Percentiles rank a stretch among this genome's conserved stretches.
Conservation (phyloP, 495 filamentous ascomycete species). For the Aspergillus olivimuriae region DNA sequence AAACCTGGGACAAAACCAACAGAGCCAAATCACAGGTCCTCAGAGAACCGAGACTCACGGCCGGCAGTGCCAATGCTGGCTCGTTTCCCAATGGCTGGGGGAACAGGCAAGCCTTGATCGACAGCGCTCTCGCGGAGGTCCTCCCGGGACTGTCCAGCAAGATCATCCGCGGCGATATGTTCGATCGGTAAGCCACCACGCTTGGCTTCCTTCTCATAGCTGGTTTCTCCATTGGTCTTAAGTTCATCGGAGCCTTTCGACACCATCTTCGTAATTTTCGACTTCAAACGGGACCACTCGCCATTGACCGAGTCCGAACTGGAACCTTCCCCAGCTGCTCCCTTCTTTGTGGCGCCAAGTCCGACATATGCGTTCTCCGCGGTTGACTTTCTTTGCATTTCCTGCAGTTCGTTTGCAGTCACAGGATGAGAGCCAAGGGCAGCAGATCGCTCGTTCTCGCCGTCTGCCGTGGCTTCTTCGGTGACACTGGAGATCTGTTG, state of each 20-base stretch:
- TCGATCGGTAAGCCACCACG: conserved; percentile 12
- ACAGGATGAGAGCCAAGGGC: conserved; percentile 32
- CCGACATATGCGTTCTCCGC: conserved; percentile 5
- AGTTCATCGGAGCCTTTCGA: conserved; percentile 14
- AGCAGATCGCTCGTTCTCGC: conserved; percentile 15
- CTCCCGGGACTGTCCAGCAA: conserved; percentile 18
- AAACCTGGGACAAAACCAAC: not conserved
- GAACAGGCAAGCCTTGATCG: conserved; percentile 39
- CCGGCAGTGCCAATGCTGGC: conserved; percentile 28
- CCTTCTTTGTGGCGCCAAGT: not conserved
- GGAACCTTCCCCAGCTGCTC: conserved; percentile 10
- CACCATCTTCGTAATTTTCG: conserved; percentile 21
- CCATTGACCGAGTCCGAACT: conserved; percentile 15
- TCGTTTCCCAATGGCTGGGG: conserved; percentile 27
- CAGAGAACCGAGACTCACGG: conserved; percentile 45
- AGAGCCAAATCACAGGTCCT: conserved; percentile 29
- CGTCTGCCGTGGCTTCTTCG: no score
- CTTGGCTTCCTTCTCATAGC: conserved; percentile 16
- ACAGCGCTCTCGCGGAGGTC: conserved; percentile 42
- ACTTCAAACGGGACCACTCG: conserved; percentile 14
- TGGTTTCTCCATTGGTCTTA: conserved; percentile 17
- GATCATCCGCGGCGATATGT: conserved; percentile 6
- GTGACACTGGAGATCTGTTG: no score
- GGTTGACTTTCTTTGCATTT: conserved; percentile 11
- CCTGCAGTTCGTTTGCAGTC: conserved; percentile 16